These are phyloP conservation scores for Microglena sp. DNA, from an alignment of 139 green algal species.

Conservation along the genomic window DNA sequence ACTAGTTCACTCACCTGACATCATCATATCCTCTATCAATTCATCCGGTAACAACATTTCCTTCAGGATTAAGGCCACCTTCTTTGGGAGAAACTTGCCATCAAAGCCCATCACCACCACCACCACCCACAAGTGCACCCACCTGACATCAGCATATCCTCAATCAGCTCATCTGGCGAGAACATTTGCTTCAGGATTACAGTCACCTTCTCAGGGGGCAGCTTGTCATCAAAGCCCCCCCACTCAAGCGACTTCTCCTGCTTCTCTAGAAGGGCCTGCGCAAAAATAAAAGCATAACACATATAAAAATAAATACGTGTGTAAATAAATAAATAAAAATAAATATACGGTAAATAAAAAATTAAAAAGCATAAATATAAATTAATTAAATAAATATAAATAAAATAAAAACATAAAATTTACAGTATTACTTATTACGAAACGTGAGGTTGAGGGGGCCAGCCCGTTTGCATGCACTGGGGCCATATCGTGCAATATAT, in stretches of 20 bases:
- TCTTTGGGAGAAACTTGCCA: constrained; percentile 58
- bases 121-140: too few relatives aligned
- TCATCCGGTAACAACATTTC: constrained; percentile 79
- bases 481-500: too few relatives aligned
- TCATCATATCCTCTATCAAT: constrained; percentile 31
- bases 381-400: too few relatives aligned
- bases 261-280: constrained; percentile 42
- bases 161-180: constrained; percentile 53
- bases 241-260: constrained; percentile 61
- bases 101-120: too few relatives aligned
- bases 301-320: neutral
- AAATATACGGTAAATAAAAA: too few relatives aligned
- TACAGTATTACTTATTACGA: too few relatives aligned
- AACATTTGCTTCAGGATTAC: constrained; percentile 89
- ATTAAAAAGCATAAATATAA: too few relatives aligned
- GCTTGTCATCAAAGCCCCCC: constrained; percentile 84
- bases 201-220: constrained; percentile 63
- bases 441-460: too few relatives aligned
- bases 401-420: too few relatives aligned
- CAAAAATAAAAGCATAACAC: neutral
- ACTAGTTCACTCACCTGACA: constrained; percentile 11
- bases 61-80: constrained; percentile 78
- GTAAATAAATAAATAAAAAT: too few relatives aligned
- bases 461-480: too few relatives aligned
- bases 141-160: constrained; percentile 20